phyloP scores from a whole-genome alignment of 1,284 basidiomycete genomes.

The Trichosporon ovoides region DNA sequence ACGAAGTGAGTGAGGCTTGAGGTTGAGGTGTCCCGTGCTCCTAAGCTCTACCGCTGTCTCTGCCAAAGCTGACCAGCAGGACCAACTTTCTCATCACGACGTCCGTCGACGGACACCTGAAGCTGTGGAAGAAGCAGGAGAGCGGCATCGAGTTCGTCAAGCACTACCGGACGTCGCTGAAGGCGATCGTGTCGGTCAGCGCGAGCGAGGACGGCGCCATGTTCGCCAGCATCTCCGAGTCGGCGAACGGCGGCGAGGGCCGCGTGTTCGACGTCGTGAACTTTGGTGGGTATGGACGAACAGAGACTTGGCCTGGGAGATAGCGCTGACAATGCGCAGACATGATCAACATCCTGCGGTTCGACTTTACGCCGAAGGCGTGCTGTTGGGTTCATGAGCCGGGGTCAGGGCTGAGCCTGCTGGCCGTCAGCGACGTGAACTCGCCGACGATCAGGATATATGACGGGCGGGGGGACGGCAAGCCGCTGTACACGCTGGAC shows the following conservation, averaged over 20 bases:
- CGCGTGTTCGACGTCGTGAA: constrained; percentile 98
- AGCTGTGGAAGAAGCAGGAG: constrained; percentile 98
- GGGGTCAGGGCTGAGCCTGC: constrained; percentile 77
- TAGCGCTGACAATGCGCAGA: constrained; percentile 54
- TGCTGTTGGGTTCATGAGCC: constrained; percentile 90
- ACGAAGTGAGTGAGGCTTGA: constrained; percentile 59
- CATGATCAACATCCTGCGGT: constrained; percentile 97
- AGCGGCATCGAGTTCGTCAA: constrained; percentile 88
- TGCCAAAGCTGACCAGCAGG: constrained; percentile 50
- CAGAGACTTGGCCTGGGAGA: neutral
- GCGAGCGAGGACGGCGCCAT: constrained; percentile 89
- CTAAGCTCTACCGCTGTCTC: neutral
- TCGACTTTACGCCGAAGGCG: constrained; percentile 74
- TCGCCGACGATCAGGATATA: constrained; percentile 78
- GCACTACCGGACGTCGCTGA: constrained; percentile 85
- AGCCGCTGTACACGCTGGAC: constrained; percentile 65
- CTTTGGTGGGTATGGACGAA: constrained; percentile 66
- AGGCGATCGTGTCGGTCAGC: constrained; percentile 70
- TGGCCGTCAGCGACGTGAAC: constrained; percentile 82
- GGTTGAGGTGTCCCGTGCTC: neutral
- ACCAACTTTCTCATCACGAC: constrained; percentile 92
- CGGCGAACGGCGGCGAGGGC: constrained; percentile 59
- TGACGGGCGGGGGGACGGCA: constrained; percentile 79
- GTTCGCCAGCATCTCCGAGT: constrained; percentile 79
- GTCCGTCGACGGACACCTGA: constrained; percentile 89